Evolutionary conservation across 192 early-diverging fungal species (phyloP).

Genomic region (Dispira simplex): DNA sequence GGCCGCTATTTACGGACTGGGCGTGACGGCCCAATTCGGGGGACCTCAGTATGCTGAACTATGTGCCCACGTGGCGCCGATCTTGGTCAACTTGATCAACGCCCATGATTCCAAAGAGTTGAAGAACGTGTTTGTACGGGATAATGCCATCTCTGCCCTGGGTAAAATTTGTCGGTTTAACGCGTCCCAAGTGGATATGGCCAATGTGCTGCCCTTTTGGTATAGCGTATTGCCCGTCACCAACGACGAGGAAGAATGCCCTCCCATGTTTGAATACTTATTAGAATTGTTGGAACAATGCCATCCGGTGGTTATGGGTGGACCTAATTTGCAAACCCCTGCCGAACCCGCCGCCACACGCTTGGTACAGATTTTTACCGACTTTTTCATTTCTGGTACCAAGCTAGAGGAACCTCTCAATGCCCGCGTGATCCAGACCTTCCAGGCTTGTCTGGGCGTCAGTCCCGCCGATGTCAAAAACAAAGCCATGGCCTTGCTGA

Average conservation of each 20-base stretch:
- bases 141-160: slow-evolving; percentile 86
- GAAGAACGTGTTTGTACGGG: slow-evolving; percentile 76
- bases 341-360: background rate
- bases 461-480: background rate
- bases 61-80: slow-evolving; percentile 35
- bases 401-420: background rate
- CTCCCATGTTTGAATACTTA: slow-evolving; percentile 58
- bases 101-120: slow-evolving; percentile 49
- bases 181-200: slow-evolving; percentile 31
- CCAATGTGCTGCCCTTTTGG: slow-evolving; percentile 54
- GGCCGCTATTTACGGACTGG: slow-evolving; percentile 86
- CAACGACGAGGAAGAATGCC: slow-evolving; percentile 80
- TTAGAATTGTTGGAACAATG: slow-evolving; percentile 43
- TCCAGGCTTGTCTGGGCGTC: slow-evolving; percentile 7
- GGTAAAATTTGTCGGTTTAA: slow-evolving; percentile 74
- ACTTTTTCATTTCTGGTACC: background rate
- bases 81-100: slow-evolving; percentile 55
- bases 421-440: background rate
- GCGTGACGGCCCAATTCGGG: slow-evolving; percentile 80
- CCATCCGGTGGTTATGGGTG: slow-evolving; percentile 10
- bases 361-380: background rate
- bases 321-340: background rate
- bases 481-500: background rate
- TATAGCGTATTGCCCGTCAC: slow-evolving; percentile 64
- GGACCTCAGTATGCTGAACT: slow-evolving; percentile 66